Conservation (phyloP, 129 eudicot species). For the Helichrysum umbraculigerum region DNA sequence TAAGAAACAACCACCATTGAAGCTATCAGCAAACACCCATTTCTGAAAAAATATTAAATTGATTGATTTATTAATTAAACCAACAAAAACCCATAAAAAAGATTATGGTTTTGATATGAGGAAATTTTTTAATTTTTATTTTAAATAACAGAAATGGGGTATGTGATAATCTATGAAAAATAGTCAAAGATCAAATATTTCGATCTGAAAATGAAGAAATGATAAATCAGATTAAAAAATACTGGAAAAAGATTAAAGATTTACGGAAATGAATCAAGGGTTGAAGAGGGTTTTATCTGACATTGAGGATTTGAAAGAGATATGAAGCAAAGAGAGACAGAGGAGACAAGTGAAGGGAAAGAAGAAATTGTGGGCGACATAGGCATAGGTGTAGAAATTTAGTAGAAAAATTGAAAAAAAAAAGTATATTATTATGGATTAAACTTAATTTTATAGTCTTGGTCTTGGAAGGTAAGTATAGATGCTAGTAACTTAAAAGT, state of each 20-base stretch:
- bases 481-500: background rate
- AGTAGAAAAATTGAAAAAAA: slow-evolving; percentile 47
- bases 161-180: slow-evolving; percentile 2
- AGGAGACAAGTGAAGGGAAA: slow-evolving; percentile 32
- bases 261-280: slow-evolving; percentile 33
- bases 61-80: slow-evolving; percentile 24
- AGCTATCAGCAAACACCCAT: slow-evolving; percentile 48
- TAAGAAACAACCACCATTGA: slow-evolving; percentile 47
- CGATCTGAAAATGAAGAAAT: slow-evolving; percentile 44
- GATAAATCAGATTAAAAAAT: slow-evolving; percentile 42
- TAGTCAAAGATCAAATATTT: slow-evolving; percentile 24
- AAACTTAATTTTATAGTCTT: background rate
- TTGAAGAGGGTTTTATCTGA: slow-evolving; percentile 39
- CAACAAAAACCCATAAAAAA: slow-evolving; percentile 31
- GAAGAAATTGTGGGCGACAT: slow-evolving; percentile 34
- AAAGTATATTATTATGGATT: background rate
- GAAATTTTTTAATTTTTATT: background rate
- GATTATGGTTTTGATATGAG: slow-evolving; percentile 22
- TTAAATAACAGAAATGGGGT: slow-evolving; percentile 24
- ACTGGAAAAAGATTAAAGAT: slow-evolving; percentile 21
- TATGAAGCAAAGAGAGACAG: slow-evolving; percentile 37
- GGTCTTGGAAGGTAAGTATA: background rate
- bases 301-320: slow-evolving; percentile 43
- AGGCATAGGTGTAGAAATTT: slow-evolving; percentile 23
- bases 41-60: slow-evolving; percentile 13